A percentile compares a stretch with the other conserved stretches of the same genome.
Evolutionary conservation across 1,139 yeast genomes (phyloP).

Genomic region (Scheffersomyces segobiensis): DNA sequence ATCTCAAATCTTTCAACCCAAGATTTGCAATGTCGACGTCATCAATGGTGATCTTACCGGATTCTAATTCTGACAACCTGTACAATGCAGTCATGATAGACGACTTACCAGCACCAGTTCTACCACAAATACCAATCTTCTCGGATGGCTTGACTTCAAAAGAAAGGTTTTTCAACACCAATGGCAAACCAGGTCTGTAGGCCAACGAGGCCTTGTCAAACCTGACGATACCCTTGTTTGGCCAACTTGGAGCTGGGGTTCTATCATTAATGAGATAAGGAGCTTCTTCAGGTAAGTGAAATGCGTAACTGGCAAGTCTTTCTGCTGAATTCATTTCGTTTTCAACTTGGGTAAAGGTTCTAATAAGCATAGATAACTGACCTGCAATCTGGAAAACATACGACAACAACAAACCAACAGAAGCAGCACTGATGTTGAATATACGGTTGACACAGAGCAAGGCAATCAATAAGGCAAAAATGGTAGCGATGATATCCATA

Average conservation of each 20-base stretch:
- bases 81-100: constrained; percentile 68
- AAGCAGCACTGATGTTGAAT: constrained; percentile 61
- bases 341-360: constrained; percentile 68
- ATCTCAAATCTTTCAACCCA: constrained; percentile 59
- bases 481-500: constrained; percentile 48
- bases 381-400: constrained; percentile 55
- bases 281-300: constrained; percentile 39
- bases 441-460: constrained; percentile 64
- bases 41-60: constrained; percentile 58
- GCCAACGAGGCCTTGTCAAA: constrained; percentile 62
- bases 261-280: constrained; percentile 44
- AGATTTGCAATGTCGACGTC: constrained; percentile 56
- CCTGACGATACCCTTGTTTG: constrained; percentile 46
- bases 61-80: constrained; percentile 56
- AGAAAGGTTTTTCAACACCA: constrained; percentile 59
- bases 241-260: constrained; percentile 53
- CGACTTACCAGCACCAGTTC: constrained; percentile 81
- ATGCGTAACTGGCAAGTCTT: constrained; percentile 71
- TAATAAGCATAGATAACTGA: constrained; percentile 46
- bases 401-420: constrained; percentile 71
- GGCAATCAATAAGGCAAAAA: constrained; percentile 47
- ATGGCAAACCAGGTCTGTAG: constrained; percentile 76
- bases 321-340: constrained; percentile 88
- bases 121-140: constrained; percentile 74
- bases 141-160: constrained; percentile 51